Percentiles rank a stretch among this genome's conserved stretches.
Conservation (phyloP, 805 yeast species). For the Lipomyces starkeyi region DNA sequence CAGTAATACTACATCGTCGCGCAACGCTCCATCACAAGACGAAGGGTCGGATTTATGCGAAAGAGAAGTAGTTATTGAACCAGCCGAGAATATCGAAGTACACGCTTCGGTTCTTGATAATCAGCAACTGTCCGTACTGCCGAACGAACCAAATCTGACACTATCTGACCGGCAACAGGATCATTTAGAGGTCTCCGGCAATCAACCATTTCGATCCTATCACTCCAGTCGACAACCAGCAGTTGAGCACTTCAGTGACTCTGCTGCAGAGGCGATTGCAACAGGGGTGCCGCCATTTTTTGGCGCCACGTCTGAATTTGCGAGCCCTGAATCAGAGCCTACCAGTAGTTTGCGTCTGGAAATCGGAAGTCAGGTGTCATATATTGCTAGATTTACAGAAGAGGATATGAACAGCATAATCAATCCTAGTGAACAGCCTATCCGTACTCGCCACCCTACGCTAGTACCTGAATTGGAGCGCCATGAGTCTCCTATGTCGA, state of each 20-base stretch:
- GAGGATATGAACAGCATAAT: slow-evolving; percentile 8
- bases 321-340: neutral
- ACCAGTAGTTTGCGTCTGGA: slow-evolving; percentile 1
- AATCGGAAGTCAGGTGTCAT: neutral
- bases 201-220: neutral
- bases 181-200: neutral
- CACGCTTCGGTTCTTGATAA: neutral
- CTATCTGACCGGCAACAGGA: neutral
- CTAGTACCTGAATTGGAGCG: neutral
- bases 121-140: neutral
- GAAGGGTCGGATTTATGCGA: neutral
- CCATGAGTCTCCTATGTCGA: neutral
- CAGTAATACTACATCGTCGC: neutral
- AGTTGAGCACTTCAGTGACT: neutral
- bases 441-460: neutral
- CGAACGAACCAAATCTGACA: neutral
- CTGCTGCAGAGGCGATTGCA: neutral
- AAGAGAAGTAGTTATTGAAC: neutral
- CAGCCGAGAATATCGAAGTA: neutral
- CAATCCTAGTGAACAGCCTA: slow-evolving; percentile 2
- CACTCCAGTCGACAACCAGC: neutral
- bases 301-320: neutral
- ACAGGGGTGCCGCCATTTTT: neutral
- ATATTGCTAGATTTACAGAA: neutral
- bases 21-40: neutral